Percentiles rank a stretch among this genome's conserved stretches.
These are phyloP conservation scores for Amauroascus niger DNA, from an alignment of 2,329 filamentous ascomycete species.

Conservation along the genomic window DNA sequence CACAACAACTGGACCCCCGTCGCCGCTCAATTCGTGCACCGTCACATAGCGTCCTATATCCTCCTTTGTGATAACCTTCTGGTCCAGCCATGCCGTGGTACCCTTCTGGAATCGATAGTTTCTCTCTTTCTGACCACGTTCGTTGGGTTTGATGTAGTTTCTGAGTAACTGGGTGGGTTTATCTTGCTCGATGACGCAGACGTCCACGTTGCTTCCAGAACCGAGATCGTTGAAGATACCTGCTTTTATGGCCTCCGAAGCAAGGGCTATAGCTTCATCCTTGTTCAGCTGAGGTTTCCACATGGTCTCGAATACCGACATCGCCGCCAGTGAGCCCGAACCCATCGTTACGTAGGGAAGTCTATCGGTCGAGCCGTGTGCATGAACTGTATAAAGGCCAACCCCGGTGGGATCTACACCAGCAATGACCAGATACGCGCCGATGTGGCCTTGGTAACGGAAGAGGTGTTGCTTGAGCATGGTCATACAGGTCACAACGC, in stretches of 20 bases:
- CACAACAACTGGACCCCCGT: slow-evolving; percentile 50
- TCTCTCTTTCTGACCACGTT: slow-evolving; percentile 79
- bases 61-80: slow-evolving; percentile 90
- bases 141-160: slow-evolving; percentile 88
- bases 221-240: slow-evolving; percentile 99
- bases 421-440: slow-evolving; percentile 93
- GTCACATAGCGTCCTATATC: slow-evolving; percentile 91
- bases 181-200: slow-evolving; percentile 87
- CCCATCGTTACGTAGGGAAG: slow-evolving; percentile 99
- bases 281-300: slow-evolving; percentile 73
- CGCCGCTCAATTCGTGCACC: slow-evolving; percentile 70
- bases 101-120: slow-evolving; percentile 85
- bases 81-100: slow-evolving; percentile 90
- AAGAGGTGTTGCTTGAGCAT: slow-evolving; percentile 99
- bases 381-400: slow-evolving; percentile 95
- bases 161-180: slow-evolving; percentile 81
- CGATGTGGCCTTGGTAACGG: slow-evolving; percentile 94
- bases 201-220: slow-evolving; percentile 93
- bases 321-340: slow-evolving; percentile 86
- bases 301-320: slow-evolving; percentile 94
- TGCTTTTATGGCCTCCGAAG: slow-evolving; percentile 78
- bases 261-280: slow-evolving; percentile 73
- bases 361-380: slow-evolving; percentile 96
- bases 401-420: slow-evolving; percentile 92
- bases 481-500: slow-evolving; percentile 98